Conservation (phyloP, 1,139 yeast species). For the Geotrichum restrictum region DNA sequence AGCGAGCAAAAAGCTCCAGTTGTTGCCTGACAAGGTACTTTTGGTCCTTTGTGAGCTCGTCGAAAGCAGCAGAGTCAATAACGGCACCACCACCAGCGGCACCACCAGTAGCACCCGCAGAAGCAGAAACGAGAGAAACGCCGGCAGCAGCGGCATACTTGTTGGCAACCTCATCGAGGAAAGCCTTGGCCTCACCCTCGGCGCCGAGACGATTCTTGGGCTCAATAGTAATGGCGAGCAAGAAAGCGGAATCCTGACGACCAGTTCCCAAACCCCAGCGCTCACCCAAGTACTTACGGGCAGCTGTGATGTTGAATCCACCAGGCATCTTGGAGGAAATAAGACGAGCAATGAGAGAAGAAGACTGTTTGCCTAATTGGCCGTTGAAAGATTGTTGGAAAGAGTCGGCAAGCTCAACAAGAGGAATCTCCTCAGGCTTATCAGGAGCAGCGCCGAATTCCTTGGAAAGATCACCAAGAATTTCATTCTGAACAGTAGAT, state of each 20-base stretch:
- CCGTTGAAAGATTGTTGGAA: slow-evolving; percentile 90
- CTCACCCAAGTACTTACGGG: slow-evolving; percentile 84
- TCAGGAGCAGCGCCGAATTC: slow-evolving; percentile 98
- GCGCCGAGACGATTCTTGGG: slow-evolving; percentile 83
- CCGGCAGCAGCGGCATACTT: slow-evolving; percentile 84
- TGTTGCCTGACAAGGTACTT: slow-evolving; percentile 89
- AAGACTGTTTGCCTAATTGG: slow-evolving; percentile 85
- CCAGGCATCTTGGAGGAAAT: slow-evolving; percentile 99
- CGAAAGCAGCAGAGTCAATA: slow-evolving; percentile 93
- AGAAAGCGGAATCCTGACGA: slow-evolving; percentile 86
- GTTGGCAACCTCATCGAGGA: slow-evolving; percentile 74
- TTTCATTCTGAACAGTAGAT: slow-evolving; percentile 96
- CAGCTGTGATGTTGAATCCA: slow-evolving; percentile 88
- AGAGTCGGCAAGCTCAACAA: slow-evolving; percentile 89
- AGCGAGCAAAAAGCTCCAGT: slow-evolving; percentile 89
- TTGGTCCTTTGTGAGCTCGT: slow-evolving; percentile 87
- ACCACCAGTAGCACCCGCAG: slow-evolving; percentile 50
- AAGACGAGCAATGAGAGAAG: slow-evolving; percentile 82
- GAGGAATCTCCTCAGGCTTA: slow-evolving; percentile 97
- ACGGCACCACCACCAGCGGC: slow-evolving; percentile 77
- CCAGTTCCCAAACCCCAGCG: slow-evolving; percentile 86
- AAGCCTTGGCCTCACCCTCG: slow-evolving; percentile 86
- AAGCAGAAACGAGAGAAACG: slow-evolving; percentile 65
- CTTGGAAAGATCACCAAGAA: slow-evolving; percentile 95
- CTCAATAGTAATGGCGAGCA: slow-evolving; percentile 80